phyloP scores from a whole-genome alignment of 2,329 filamentous ascomycete genomes.

The Phyllosticta capitalensis region DNA sequence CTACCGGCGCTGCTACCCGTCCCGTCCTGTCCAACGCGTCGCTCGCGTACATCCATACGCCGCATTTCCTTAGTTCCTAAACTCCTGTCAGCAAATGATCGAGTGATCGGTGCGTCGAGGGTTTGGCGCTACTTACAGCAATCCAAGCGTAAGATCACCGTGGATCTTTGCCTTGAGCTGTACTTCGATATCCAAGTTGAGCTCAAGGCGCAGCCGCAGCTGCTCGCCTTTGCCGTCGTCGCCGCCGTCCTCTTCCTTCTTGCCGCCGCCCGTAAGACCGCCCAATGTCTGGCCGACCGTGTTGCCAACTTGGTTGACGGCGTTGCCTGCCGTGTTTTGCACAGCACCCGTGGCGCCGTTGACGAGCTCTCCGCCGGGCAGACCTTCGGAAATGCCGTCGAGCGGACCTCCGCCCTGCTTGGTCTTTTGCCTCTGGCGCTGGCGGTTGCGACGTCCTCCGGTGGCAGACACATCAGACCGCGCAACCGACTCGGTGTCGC shows the following conservation, averaged over 20 bases:
- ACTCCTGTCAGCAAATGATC: neutral
- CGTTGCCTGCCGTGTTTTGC: constrained; percentile 45
- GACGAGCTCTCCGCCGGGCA: constrained; percentile 44
- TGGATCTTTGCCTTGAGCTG: constrained; percentile 57
- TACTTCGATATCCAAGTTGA: constrained; percentile 54
- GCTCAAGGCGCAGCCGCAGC: constrained; percentile 47
- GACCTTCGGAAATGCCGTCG: constrained; percentile 45
- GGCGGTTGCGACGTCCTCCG: constrained; percentile 48
- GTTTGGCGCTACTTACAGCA: constrained; percentile 34
- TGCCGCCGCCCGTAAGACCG: constrained; percentile 36
- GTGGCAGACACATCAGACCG: constrained; percentile 44
- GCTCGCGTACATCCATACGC: constrained; percentile 1
- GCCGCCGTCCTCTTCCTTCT: constrained; percentile 20
- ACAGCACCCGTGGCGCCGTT: constrained; percentile 47
- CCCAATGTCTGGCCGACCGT: constrained; percentile 38
- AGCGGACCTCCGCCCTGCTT: constrained; percentile 40
- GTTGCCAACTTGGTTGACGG: constrained; percentile 37
- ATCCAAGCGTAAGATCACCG: constrained; percentile 51
- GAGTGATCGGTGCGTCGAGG: neutral
- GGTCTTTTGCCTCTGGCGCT: constrained; percentile 40
- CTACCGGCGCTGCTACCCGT: neutral
- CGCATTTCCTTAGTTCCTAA: constrained; percentile 10
- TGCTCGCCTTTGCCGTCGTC: constrained; percentile 37
- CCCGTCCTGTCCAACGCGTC: neutral
- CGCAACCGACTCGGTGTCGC: constrained; percentile 45